Base-by-base conservation (phyloP, 108 stramenopile species). In the Mayamaea pseudoterrestris region DNA sequence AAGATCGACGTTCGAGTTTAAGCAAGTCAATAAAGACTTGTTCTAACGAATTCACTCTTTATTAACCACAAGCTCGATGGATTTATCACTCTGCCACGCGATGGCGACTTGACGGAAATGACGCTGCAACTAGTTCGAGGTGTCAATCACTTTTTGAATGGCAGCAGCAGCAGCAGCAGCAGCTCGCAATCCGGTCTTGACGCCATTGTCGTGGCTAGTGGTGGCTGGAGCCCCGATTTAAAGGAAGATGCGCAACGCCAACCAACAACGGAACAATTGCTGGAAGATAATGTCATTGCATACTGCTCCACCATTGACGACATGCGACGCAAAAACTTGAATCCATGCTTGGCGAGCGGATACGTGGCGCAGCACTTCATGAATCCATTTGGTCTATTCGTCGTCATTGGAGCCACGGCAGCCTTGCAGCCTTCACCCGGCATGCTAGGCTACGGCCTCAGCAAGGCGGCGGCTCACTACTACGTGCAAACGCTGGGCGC, bases 391-490 rank as follows among this genome's bases (percentile, higher is more conserved):
- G 64, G 78, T 70, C 44, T 74, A 20, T 59, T 76, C 50, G 80
- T 81, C 7, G 61, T 55, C 44, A 73, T 81, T 40, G 80, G 80
- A 16, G 80, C 80, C 13, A 68, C 75, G 9, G 73, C 65, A 5
- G 77, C 81, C 32, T 42, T 83, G 32, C 58, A 61, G 13, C 65
- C 76, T 0, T 79, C 81, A 13, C 81, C 81, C 22, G 76, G 76
- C 13, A 83, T 83, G 81, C 20, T 75, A 39, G 81, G 74, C 14
- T 83, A 83, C 42, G 81, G 81, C 2, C 25, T 71, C 6, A 56
- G 69, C 37, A 83, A 83, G 44, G 57, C 41, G 6, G 82, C 73
- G 13, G 54, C 68, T 2, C 78, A 84, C 58, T 81, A 88, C 41
- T 67, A 55, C 39, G 51, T 88, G 13, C 76, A 75, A 45, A 80